Base-by-base conservation (phyloP, 1,284 basidiomycete genomes). In the Peniophora sp. region DNA sequence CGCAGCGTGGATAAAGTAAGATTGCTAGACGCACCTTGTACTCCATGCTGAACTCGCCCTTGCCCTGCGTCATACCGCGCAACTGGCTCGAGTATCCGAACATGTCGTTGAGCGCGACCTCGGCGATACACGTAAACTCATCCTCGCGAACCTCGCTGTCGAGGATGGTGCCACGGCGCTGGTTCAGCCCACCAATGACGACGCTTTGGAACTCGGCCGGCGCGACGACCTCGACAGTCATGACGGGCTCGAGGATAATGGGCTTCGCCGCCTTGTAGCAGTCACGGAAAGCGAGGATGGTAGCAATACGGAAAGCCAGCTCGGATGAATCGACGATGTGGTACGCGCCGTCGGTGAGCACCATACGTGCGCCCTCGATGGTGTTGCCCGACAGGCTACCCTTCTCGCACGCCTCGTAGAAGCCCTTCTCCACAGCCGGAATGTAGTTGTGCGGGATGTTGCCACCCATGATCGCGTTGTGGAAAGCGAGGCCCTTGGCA, bases 291-390 rank as follows among this genome's bases (percentile, higher is more conserved):
- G 96, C 96, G 54, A 92, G 89, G 43, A 94, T 87, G 2, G 90
- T 84, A 5, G 91, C 89, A 24, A 95, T 76, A 49, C 93, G 80
- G 82, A 99, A 99, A 36, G 97, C 95, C 56, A 98, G 70, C 67
- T 99, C 97, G 55, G 90, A 94, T 39, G 96, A 99, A 75, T 99
- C 97, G 60, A 97, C 93, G n/a, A 85, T 79, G 69, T 99, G 97
- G 65, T 83, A 89, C 3, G 81, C 85, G 68, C 97, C 97, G 65
- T 99, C 97, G 66, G 91, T 86, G 38, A 99, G 72, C 22, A 98
- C 84, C 63, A 98, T 83, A 45, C 91, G 85, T 55, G 87, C 87
- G 22, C 94, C 93, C 25, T 84, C 85, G 59, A 98, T 89, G 0
- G 81, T 78, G 67, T 97, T 94, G 10, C 97, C 97, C 2, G 92